Evolutionary conservation across 768 basidiomycete species (phyloP).

Genomic region (Exidia glandulosa): DNA sequence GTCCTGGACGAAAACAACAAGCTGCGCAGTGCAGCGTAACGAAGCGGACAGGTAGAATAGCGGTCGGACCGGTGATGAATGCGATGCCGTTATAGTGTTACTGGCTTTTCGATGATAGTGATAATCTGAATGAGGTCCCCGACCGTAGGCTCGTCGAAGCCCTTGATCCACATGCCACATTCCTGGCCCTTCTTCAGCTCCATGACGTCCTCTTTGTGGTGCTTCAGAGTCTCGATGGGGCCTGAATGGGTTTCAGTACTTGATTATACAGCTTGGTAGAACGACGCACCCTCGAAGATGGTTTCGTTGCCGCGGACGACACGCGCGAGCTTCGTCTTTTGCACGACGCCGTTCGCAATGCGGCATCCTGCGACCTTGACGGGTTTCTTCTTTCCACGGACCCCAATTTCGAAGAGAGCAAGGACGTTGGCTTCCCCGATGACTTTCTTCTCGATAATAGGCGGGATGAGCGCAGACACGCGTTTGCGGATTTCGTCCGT

Average conservation of each 20-base stretch:
- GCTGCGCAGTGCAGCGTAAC: background rate
- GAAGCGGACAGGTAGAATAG: background rate
- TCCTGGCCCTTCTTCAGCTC: slow-evolving; percentile 86
- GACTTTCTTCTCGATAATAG: slow-evolving; percentile 68
- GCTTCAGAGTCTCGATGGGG: slow-evolving; percentile 68
- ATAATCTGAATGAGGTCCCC: slow-evolving; percentile 79
- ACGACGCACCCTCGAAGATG: slow-evolving; percentile 55
- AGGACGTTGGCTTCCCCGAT: slow-evolving; percentile 82
- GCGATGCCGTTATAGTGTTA: slow-evolving; percentile 34
- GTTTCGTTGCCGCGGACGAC: slow-evolving; percentile 57
- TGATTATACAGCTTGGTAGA: no score
- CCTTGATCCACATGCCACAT: slow-evolving; percentile 73
- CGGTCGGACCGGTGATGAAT: background rate
- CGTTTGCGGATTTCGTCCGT: slow-evolving; percentile 75
- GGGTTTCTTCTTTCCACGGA: slow-evolving; percentile 49
- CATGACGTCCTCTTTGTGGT: slow-evolving; percentile 77
- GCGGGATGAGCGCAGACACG: slow-evolving; percentile 66
- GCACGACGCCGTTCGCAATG: slow-evolving; percentile 70
- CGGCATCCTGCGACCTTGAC: slow-evolving; percentile 86
- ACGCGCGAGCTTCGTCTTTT: slow-evolving; percentile 56
- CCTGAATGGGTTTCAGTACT: no score
- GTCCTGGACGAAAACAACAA: slow-evolving; percentile 62
- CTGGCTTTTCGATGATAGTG: slow-evolving; percentile 65
- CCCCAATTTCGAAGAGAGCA: slow-evolving; percentile 77
- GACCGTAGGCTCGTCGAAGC: slow-evolving; percentile 58